Conservation (phyloP, 163 green algal genomes). For the Trebouxiophyceae sp. region DNA sequence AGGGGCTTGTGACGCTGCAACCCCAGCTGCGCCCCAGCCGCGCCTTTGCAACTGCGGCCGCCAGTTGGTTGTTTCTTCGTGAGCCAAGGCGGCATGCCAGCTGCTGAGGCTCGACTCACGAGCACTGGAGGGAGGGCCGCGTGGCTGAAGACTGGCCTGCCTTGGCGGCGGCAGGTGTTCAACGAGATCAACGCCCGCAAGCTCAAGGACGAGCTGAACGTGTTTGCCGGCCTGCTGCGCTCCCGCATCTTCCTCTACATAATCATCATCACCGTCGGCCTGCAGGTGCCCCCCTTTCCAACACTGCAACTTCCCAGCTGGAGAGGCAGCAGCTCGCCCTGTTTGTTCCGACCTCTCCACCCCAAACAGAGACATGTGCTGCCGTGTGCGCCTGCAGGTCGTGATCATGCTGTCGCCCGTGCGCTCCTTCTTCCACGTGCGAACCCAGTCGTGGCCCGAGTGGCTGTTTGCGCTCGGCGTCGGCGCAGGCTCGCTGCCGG, state of each 20-base stretch:
- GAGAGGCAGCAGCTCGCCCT: background rate
- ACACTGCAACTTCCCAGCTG: background rate
- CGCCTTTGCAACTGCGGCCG: too few relatives aligned
- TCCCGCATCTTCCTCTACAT: slow-evolving; percentile 76
- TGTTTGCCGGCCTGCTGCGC: slow-evolving; percentile 68
- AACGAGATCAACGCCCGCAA: slow-evolving; percentile 90
- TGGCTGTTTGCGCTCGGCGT: slow-evolving; percentile 39
- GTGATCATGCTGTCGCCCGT: slow-evolving; percentile 52
- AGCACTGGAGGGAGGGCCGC: too few relatives aligned
- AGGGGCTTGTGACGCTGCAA: too few relatives aligned
- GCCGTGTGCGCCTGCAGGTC: slow-evolving; percentile 31
- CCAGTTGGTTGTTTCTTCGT: too few relatives aligned
- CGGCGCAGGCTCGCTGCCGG: slow-evolving; percentile 21
- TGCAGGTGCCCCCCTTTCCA: slow-evolving; percentile 35
- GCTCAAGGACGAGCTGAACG: slow-evolving; percentile 84
- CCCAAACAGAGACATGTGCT: too few relatives aligned
- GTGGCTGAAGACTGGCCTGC: too few relatives aligned
- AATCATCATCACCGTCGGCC: slow-evolving; percentile 58
- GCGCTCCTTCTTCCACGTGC: slow-evolving; percentile 37
- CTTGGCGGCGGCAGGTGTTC: slow-evolving; percentile 88
- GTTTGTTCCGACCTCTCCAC: background rate
- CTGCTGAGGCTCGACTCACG: too few relatives aligned
- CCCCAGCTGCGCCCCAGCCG: too few relatives aligned
- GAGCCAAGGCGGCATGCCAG: too few relatives aligned
- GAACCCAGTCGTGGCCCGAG: slow-evolving; percentile 27